Percentiles rank a stretch among this genome's conserved stretches.
Conservation (phyloP, 2,329 filamentous ascomycete genomes). For the Paraphaeosphaeria sporulosa region DNA sequence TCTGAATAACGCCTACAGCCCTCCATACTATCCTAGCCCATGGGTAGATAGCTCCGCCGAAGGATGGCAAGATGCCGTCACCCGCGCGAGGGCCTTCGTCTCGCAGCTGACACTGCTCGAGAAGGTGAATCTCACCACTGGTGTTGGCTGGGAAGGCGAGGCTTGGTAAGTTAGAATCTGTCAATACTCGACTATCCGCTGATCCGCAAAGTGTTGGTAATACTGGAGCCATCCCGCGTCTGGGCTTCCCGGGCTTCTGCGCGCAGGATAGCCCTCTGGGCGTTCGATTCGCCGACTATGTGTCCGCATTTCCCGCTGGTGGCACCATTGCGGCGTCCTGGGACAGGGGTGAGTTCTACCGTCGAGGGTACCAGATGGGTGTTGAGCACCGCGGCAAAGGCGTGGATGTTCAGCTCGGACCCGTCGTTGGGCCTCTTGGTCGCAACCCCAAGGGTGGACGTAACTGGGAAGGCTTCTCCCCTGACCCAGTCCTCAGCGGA, state of each 20-base stretch:
- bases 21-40: conserved; percentile 82
- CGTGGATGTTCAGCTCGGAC: conserved; percentile 77
- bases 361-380: conserved; percentile 76
- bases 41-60: conserved; percentile 79
- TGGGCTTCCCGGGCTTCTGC: conserved; percentile 78
- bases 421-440: conserved; percentile 77
- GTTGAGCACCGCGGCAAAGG: conserved; percentile 78
- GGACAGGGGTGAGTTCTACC: conserved; percentile 74
- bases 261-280: conserved; percentile 87
- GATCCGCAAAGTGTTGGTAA: conserved; percentile 70
- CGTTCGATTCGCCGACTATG: conserved; percentile 78
- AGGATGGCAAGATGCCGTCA: conserved; percentile 77
- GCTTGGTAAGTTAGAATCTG: conserved; percentile 28
- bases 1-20: conserved; percentile 53
- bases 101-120: conserved; percentile 82
- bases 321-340: conserved; percentile 85
- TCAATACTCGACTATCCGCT: background rate
- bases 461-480: conserved; percentile 62
- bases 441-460: conserved; percentile 70
- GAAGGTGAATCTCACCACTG: conserved; percentile 95
- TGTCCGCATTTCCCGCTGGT: conserved; percentile 81
- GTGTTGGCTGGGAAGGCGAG: conserved; percentile 71
- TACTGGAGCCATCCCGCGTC: conserved; percentile 70
- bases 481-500: conserved; percentile 79
- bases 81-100: conserved; percentile 79